These are phyloP conservation scores for Pseudonitzschia pungens DNA, from an alignment of 108 stramenopile species.

Conservation along the genomic window DNA sequence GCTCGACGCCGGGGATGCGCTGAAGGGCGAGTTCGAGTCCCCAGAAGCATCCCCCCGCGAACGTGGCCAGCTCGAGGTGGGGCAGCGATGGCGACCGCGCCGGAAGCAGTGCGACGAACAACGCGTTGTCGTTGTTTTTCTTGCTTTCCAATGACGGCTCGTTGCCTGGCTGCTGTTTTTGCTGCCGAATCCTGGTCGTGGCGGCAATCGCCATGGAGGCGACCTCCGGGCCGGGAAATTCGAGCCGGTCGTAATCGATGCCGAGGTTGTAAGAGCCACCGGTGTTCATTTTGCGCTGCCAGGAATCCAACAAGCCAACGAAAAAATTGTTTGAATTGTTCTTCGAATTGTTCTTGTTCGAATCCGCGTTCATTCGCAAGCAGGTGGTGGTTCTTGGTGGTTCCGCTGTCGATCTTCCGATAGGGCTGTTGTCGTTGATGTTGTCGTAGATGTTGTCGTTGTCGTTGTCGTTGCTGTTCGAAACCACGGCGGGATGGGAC, in stretches of 20 bases:
- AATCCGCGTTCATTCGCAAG: neutral
- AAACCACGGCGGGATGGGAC: no score
- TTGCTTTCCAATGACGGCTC: neutral
- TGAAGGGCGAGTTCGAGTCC: conserved; percentile 81
- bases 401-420: no score
- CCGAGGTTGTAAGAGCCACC: conserved; percentile 28
- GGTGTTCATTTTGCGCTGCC: neutral
- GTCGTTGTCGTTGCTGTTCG: no score
- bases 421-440: no score
- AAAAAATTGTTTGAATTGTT: no score
- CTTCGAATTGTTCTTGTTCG: no score
- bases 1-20: conserved; percentile 74
- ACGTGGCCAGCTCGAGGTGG: conserved; percentile 56
- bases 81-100: conserved; percentile 21
- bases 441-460: no score
- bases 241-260: conserved; percentile 50
- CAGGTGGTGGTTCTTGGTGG: neutral
- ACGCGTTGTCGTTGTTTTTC: no score
- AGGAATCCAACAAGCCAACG: conserved; percentile 1
- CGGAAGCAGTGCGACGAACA: neutral
- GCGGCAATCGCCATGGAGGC: conserved; percentile 19
- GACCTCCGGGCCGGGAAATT: conserved; percentile 48
- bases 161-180: neutral
- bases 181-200: neutral
- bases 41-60: conserved; percentile 91